Percentiles rank a stretch among this genome's conserved stretches.
Evolutionary conservation across 208 protist genomes (phyloP).

Genomic region (Acanthamoeba sp.): DNA sequence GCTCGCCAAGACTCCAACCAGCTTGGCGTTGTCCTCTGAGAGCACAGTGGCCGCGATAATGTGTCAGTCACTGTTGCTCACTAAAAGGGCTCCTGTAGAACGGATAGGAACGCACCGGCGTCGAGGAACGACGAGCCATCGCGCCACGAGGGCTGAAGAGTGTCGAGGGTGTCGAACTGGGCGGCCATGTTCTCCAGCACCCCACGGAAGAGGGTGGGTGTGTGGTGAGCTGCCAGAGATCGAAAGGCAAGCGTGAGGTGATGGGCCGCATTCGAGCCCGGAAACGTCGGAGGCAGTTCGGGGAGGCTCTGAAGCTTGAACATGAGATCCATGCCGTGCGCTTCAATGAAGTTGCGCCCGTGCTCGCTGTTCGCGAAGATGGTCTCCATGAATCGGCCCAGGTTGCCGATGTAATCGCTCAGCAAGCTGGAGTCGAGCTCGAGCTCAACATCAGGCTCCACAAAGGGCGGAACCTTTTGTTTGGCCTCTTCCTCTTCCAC

Average conservation of each 20-base stretch:
- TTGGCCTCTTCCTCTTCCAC: neutral
- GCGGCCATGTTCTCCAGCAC: constrained; percentile 46
- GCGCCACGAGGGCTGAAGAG: constrained; percentile 53
- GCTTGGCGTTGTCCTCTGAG: neutral
- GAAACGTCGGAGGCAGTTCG: constrained; percentile 26
- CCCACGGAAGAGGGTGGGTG: neutral
- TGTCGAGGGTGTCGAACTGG: constrained; percentile 44
- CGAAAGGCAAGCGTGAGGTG: constrained; percentile 22
- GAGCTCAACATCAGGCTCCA: constrained; percentile 50
- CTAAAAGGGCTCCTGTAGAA: too few species aligned
- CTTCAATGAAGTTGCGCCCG: constrained; percentile 63
- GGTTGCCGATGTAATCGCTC: constrained; percentile 60
- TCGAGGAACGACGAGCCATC: constrained; percentile 52
- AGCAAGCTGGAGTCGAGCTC: neutral
- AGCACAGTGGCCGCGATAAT: neutral
- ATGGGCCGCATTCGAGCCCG: constrained; percentile 5
- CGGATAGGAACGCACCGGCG: neutral
- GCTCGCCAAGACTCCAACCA: constrained; percentile 32
- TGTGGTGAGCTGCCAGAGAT: constrained; percentile 34
- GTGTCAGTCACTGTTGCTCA: too few species aligned
- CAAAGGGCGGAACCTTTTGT: constrained; percentile 8
- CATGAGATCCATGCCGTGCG: constrained; percentile 53
- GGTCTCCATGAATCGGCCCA: constrained; percentile 58
- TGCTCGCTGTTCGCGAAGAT: constrained; percentile 71
- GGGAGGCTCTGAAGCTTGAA: constrained; percentile 38